Percentiles rank a stretch among this genome's conserved stretches.
Conservation (phyloP, 2,329 filamentous ascomycete species). For the Fusarium bulbicola region DNA sequence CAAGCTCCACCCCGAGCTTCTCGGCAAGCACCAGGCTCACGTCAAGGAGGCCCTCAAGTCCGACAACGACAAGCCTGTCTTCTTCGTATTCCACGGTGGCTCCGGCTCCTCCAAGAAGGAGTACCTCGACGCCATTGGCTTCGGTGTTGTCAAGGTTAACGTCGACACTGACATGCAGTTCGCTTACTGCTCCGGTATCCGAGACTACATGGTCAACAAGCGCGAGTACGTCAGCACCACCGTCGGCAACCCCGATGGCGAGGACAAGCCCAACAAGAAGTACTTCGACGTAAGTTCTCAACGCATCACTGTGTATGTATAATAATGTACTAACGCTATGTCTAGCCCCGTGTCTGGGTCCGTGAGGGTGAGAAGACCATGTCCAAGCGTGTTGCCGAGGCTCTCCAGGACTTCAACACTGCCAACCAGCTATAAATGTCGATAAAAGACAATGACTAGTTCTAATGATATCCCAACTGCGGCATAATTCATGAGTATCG, state of each 20-base stretch:
- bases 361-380: constrained; percentile 98
- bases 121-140: constrained; percentile 86
- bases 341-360: constrained; percentile 89
- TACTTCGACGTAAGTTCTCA: constrained; percentile 68
- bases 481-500: constrained; percentile 23
- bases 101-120: constrained; percentile 91
- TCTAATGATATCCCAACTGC: constrained; percentile 32
- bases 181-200: constrained; percentile 90
- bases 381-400: constrained; percentile 80
- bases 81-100: constrained; percentile 99
- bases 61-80: constrained; percentile 88
- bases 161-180: constrained; percentile 98
- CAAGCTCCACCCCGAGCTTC: constrained; percentile 93
- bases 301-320: background rate
- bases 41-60: constrained; percentile 81
- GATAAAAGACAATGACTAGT: constrained; percentile 1
- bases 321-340: background rate
- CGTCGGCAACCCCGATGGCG: constrained; percentile 95
- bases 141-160: constrained; percentile 99
- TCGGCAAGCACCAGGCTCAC: constrained; percentile 94
- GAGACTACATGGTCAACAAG: constrained; percentile 93
- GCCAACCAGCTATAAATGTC: constrained; percentile 47
- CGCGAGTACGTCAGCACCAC: constrained; percentile 90
- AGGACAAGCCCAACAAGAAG: constrained; percentile 99
- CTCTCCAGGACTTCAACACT: constrained; percentile 88